Conservation (phyloP, 176 grass and related monocot species). For the Eleusine indica region DNA sequence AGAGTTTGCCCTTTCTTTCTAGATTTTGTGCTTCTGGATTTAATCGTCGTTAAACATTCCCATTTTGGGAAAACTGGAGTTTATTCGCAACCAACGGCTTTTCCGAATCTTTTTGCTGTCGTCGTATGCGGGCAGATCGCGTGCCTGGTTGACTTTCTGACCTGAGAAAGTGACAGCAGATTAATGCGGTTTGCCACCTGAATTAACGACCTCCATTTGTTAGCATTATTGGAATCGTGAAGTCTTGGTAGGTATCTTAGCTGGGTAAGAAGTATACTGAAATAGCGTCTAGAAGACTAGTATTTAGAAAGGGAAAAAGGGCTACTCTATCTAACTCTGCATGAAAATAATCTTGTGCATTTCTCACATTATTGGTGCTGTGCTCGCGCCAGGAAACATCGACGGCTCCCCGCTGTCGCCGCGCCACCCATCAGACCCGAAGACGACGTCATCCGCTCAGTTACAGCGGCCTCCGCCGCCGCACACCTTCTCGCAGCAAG, state of each 20-base stretch:
- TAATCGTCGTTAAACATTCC: background rate
- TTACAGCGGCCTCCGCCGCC: background rate
- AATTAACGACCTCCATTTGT: background rate
- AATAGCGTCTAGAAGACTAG: too few relatives aligned
- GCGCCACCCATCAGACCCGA: background rate
- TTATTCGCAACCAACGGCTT: too few relatives aligned
- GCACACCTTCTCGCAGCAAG: background rate
- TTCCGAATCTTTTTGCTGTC: background rate
- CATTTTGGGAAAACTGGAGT: background rate
- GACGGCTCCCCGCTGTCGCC: background rate
- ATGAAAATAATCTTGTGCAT: background rate
- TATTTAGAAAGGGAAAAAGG: background rate
- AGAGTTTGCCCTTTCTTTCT: background rate
- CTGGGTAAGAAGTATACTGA: too few relatives aligned
- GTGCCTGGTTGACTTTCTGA: background rate
- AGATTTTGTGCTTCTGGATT: background rate
- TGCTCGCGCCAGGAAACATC: slow-evolving; percentile 13
- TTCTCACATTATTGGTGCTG: background rate
- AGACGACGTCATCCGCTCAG: background rate
- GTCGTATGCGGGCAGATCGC: background rate
- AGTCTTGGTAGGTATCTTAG: too few relatives aligned
- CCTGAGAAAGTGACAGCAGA: too few relatives aligned
- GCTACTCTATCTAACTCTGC: background rate
- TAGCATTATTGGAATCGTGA: too few relatives aligned
- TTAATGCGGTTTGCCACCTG: background rate